Evolutionary conservation across 148 eudicot species (phyloP), one percentile per base, ranked within the genome.

Genomic region (Silene uniflora): DNA sequence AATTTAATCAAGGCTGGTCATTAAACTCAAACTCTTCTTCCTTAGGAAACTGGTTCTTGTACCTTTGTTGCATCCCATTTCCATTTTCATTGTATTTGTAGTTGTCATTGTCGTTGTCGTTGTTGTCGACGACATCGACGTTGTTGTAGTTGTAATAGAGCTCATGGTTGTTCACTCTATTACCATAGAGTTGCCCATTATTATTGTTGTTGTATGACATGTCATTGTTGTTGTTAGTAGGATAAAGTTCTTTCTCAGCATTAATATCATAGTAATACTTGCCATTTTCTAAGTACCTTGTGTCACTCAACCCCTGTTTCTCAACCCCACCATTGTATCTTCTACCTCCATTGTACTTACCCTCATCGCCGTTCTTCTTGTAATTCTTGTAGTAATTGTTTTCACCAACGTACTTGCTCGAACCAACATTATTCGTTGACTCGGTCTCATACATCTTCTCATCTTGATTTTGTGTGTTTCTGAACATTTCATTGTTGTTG

Each of bases 281-380:
- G 7, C 98, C 98, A 67, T 91, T 88, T 54, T 88, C 97, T 73
- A 89, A 3, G 73, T 83, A 87, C 64, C 98, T 88, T 8, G 97
- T 93, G 75, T 91, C 98, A 77, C 98, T 93, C 98, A 91, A 87
- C 8, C 98, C 96, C 35, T 91, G 91, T 73, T 74, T 78, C 83
- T 84, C 78, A 27, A 39, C 74, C 75, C 79, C 81, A 77, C 76
- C 82, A 60, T 81, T 55, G 23, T 67, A 42, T 61, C 42, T 23
- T 72, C 64, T 42, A 24, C 19, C 69, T 35, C 23, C 64, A 72
- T 32, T 23, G 19, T 17, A 56, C 7, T 72, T 54, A 32, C 10
- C 22, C 1, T 72, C n/a, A 27, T 14, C 75, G 18, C 17, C 65
- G 17, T 14, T 52, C 0, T 16, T 52, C 56, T 63, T 63, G 67